A percentile compares a stretch with the other conserved stretches of the same genome.
These are phyloP conservation scores for Musa beccarii DNA, from an alignment of 176 grass and related monocot species.

Conservation along the genomic window DNA sequence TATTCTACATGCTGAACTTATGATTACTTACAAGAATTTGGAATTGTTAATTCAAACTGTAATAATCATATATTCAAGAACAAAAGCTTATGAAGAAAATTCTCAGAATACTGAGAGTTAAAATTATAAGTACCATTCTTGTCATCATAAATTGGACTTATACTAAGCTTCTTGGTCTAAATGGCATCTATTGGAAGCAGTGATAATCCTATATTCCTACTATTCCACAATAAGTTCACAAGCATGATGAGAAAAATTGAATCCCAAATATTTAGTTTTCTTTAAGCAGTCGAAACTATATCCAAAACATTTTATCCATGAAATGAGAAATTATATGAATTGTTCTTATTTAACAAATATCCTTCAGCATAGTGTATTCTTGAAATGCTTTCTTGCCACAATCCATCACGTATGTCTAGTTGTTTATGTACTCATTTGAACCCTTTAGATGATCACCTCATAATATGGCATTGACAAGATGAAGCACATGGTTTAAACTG, in stretches of 20 bases:
- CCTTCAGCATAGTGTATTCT: no score
- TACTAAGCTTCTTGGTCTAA: neutral
- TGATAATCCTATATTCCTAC: neutral
- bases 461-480: no score
- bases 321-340: no score
- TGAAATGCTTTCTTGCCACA: no score
- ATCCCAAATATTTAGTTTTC: no score
- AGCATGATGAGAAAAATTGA: neutral
- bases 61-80: neutral
- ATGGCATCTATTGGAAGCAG: neutral
- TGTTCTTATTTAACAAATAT: no score
- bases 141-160: neutral
- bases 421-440: no score
- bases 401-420: no score
- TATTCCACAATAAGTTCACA: neutral
- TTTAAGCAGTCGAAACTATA: no score
- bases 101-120: neutral
- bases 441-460: no score
- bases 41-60: neutral
- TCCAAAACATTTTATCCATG: no score
- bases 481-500: no score
- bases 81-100: neutral
- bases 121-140: neutral
- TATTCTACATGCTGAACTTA: neutral
- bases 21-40: neutral